Evolutionary conservation across 371 early-diverging fungal genomes (phyloP).

Genomic region (Mucor circinelloides): DNA sequence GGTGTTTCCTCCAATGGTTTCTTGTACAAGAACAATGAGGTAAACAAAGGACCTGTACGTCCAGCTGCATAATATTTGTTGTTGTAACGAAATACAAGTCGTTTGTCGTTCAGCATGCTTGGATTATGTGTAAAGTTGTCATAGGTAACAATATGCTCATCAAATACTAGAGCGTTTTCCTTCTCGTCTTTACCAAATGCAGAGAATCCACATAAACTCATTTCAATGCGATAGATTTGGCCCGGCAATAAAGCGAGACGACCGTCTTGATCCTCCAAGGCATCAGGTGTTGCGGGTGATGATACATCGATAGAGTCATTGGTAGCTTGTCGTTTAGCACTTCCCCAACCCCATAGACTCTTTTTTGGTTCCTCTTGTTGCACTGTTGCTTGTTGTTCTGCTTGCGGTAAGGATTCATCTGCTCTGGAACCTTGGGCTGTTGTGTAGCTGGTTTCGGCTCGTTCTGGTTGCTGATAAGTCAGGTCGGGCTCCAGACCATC

Average conservation of each 20-base stretch:
- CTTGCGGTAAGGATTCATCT: neutral
- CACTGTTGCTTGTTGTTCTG: neutral
- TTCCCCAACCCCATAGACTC: slow-evolving; percentile 43
- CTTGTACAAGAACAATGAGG: slow-evolving; percentile 54
- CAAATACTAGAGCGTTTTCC: slow-evolving; percentile 61
- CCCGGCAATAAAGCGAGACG: slow-evolving; percentile 27
- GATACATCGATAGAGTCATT: slow-evolving; percentile 8
- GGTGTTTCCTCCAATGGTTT: slow-evolving; percentile 15
- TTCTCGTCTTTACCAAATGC: slow-evolving; percentile 40
- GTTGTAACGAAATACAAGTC: slow-evolving; percentile 69
- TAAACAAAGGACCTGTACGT: slow-evolving; percentile 51
- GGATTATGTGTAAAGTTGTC: slow-evolving; percentile 68
- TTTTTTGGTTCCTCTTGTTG: neutral
- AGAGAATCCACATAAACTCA: slow-evolving; percentile 57
- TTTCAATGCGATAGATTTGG: slow-evolving; percentile 41
- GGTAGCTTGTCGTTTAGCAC: slow-evolving; percentile 7
- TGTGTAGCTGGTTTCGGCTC: neutral
- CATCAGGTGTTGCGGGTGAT: slow-evolving; percentile 10
- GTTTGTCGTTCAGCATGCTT: slow-evolving; percentile 60
- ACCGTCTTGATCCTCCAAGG: slow-evolving; percentile 3
- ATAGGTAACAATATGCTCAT: slow-evolving; percentile 58
- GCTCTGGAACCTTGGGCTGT: neutral
- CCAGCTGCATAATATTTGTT: slow-evolving; percentile 51
- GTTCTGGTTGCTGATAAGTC: neutral
- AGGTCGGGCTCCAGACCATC: neutral